These are phyloP conservation scores for Hypoxylon sp. DNA, from an alignment of 2,329 filamentous ascomycete genomes.

Conservation along the genomic window DNA sequence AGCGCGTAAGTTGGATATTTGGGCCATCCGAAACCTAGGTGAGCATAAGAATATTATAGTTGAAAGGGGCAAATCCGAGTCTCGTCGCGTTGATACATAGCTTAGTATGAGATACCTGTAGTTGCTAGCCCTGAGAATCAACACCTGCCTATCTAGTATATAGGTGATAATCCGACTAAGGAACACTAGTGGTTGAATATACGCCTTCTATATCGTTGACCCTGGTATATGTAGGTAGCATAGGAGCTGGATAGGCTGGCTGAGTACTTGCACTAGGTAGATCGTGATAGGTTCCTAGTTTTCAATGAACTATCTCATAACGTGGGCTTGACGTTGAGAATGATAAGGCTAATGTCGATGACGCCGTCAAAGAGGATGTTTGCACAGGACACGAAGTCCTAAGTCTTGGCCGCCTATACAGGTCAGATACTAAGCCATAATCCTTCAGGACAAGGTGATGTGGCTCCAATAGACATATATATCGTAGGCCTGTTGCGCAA, in stretches of 20 bases:
- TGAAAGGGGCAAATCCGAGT: neutral
- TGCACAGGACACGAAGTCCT: conserved; percentile 17
- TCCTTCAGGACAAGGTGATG: conserved; percentile 12
- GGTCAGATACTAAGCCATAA: conserved; percentile 5
- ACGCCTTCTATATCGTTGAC: neutral
- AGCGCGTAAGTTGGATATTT: neutral
- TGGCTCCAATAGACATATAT: conserved; percentile 26
- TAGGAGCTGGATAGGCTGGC: neutral
- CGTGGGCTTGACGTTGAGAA: neutral
- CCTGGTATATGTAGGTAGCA: neutral
- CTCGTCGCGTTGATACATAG: neutral
- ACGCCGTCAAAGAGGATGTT: conserved; percentile 3
- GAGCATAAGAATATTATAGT: no score
- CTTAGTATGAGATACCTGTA: neutral
- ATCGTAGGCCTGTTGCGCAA: conserved; percentile 13
- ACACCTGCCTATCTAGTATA: neutral
- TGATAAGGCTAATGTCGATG: neutral
- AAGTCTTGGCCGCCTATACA: conserved; percentile 12
- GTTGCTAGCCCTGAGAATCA: neutral
- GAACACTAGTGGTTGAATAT: neutral
- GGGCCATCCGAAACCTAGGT: neutral
- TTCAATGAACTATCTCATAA: neutral
- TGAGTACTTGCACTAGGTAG: no score
- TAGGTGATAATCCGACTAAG: neutral
- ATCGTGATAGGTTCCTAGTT: no score